Evolutionary conservation across 768 basidiomycete genomes (phyloP).

Genomic region (Boletellus sp.): DNA sequence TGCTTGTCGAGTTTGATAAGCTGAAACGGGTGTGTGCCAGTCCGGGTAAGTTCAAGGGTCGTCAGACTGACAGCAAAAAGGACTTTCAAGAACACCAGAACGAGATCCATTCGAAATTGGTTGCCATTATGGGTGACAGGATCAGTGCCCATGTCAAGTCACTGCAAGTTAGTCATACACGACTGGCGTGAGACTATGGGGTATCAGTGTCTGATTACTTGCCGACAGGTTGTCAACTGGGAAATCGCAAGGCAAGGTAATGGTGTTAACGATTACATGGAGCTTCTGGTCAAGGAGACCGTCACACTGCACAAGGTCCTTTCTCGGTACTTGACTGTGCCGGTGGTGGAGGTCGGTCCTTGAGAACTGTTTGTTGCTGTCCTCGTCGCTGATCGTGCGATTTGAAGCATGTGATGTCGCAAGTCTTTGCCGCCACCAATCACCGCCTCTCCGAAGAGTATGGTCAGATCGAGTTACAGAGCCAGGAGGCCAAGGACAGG

Average conservation of each 20-base stretch:
- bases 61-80: slow-evolving; percentile 35
- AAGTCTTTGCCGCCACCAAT: slow-evolving; percentile 92
- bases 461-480: slow-evolving; percentile 74
- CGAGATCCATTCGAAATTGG: slow-evolving; percentile 95
- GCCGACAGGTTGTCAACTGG: slow-evolving; percentile 72
- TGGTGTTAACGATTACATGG: slow-evolving; percentile 87
- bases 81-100: slow-evolving; percentile 99
- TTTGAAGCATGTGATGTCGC: slow-evolving; percentile 83
- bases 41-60: slow-evolving; percentile 1
- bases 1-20: slow-evolving; percentile 97
- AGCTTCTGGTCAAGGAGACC: slow-evolving; percentile 90
- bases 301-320: slow-evolving; percentile 94
- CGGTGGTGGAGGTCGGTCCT: slow-evolving; percentile 71
- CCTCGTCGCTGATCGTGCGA: slow-evolving; percentile 9
- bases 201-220: slow-evolving; percentile 3
- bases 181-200: slow-evolving; percentile 1
- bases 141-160: slow-evolving; percentile 80
- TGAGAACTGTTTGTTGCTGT: slow-evolving; percentile 8
- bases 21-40: slow-evolving; percentile 77
- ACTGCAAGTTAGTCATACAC: slow-evolving; percentile 55
- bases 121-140: slow-evolving; percentile 97
- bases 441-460: slow-evolving; percentile 87
- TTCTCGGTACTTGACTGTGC: slow-evolving; percentile 77
- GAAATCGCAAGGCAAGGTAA: slow-evolving; percentile 54
- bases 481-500: slow-evolving; percentile 83